phyloP scores from a whole-genome alignment of 805 yeast genomes.

The Yamadazyma ubonensis region DNA sequence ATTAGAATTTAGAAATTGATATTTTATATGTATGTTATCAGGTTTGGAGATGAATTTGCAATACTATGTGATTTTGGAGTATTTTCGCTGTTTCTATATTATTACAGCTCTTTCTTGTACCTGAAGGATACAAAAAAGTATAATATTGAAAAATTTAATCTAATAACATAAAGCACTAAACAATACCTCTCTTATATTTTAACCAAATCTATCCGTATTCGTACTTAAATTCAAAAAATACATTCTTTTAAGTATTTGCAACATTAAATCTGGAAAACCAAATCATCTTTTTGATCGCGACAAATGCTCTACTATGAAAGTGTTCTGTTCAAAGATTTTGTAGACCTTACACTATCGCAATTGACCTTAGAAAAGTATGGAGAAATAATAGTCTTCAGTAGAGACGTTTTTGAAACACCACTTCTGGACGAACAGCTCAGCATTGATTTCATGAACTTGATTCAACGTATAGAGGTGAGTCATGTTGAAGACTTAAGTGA shows the following conservation, averaged over 20 bases:
- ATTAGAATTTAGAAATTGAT: not conserved
- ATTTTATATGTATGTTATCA: not conserved
- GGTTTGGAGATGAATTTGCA: not conserved
- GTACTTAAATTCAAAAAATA: no score
- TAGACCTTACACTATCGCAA: not conserved
- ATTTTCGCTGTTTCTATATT: no score
- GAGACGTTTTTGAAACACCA: conserved; percentile 2
- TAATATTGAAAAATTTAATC: no score
- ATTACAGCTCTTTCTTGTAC: no score
- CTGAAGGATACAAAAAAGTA: no score
- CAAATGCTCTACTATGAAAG: conserved; percentile 5
- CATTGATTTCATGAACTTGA: not conserved
- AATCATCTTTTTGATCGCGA: no score
- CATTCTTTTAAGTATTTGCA: no score
- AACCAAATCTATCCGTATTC: no score
- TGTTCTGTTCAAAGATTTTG: conserved; percentile 1
- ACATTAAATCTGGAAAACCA: no score
- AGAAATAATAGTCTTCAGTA: conserved; percentile 6
- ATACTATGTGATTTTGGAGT: no score
- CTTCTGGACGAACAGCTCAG: not conserved
- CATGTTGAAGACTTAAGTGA: not conserved
- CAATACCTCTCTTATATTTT: no score
- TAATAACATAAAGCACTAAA: no score
- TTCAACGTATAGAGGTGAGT: conserved; percentile 3
- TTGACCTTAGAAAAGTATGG: not conserved